Percentiles rank a stretch among this genome's conserved stretches.
These are phyloP conservation scores for Lecanicillium sp. DNA, from an alignment of 2,329 filamentous ascomycete genomes.

Conservation along the genomic window DNA sequence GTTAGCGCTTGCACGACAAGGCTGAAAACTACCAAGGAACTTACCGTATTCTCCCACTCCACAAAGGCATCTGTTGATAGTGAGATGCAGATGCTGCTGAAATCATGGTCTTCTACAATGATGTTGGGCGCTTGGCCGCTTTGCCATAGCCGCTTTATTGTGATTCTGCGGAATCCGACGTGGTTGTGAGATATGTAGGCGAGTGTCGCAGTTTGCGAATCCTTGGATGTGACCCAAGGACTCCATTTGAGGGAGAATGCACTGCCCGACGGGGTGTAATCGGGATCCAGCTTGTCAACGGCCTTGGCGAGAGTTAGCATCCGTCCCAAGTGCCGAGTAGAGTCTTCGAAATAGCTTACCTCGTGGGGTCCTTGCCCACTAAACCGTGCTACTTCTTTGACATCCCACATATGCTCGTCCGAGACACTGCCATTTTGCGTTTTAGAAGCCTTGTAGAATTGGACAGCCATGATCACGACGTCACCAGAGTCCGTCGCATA, in stretches of 20 bases:
- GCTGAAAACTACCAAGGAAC: constrained; percentile 9
- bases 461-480: constrained; percentile 42
- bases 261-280: constrained; percentile 40
- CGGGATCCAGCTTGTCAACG: constrained; percentile 32
- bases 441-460: constrained; percentile 20
- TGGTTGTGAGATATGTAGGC: constrained; percentile 44
- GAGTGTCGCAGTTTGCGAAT: constrained; percentile 33
- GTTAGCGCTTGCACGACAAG: constrained; percentile 9
- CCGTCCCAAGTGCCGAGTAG: not conserved
- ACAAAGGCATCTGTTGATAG: constrained; percentile 46
- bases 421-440: constrained; percentile 9
- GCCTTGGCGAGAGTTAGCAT: constrained; percentile 13
- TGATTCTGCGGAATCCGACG: constrained; percentile 46
- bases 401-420: constrained; percentile 35
- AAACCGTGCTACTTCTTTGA: constrained; percentile 44
- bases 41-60: constrained; percentile 45
- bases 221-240: constrained; percentile 36
- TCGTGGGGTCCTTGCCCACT: constrained; percentile 37
- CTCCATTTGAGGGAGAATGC: constrained; percentile 47
- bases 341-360: constrained; percentile 9
- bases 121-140: constrained; percentile 28
- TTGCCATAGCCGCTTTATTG: constrained; percentile 28
- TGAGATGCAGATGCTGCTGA: constrained; percentile 39
- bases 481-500: constrained; percentile 44
- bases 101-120: constrained; percentile 31